Evolutionary conservation across 106 monocot species (phyloP), one percentile per base, ranked within the genome.

Genomic region (Phalaenopsis aphrodite): DNA sequence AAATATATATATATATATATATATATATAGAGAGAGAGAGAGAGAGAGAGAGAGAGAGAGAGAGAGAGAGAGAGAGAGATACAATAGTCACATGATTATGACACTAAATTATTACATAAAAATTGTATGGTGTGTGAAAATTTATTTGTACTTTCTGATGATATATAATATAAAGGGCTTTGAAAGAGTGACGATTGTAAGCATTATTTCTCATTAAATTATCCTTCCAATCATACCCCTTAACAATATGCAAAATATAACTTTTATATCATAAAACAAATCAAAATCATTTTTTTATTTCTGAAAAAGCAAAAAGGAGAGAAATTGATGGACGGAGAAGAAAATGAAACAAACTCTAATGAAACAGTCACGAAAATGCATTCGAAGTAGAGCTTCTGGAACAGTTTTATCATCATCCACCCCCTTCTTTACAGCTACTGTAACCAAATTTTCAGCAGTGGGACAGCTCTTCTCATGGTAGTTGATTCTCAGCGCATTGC

Each of bases 321-420:
- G 7, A 2, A 14, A 43, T 14, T 18, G 58, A 73, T 2, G 46
- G 78, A 58, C 48, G 17, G 38, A 55, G 39, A 72, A 85, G 56
- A 83, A 58, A 81, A 56, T 12, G 56, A 69, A 19, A 79, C 17
- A 48, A 1, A 92, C 92, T 86, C 92, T 86, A 14, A 92, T 78
- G 77, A 89, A 92, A 75, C 89, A 90, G 58, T 92, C 92, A 42
- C 88, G 92, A 84, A 92, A 92, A 79, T 92, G 89, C 92, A 92
- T 81, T 19, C 92, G 85, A 52, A 92, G 89, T 23, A 92, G 57
- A 5, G 86, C 92, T 4, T 89, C 92, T 0, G 92, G 86, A 10
- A 86, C 88, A 0, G 87, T 90, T 1, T 23, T 56, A 39, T 92
- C 89, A 10, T 75, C 77, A 1, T 72, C 81, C 49, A 73, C 79